phyloP scores from a whole-genome alignment of 2,329 filamentous ascomycete genomes.

The Catunica adiposa region DNA sequence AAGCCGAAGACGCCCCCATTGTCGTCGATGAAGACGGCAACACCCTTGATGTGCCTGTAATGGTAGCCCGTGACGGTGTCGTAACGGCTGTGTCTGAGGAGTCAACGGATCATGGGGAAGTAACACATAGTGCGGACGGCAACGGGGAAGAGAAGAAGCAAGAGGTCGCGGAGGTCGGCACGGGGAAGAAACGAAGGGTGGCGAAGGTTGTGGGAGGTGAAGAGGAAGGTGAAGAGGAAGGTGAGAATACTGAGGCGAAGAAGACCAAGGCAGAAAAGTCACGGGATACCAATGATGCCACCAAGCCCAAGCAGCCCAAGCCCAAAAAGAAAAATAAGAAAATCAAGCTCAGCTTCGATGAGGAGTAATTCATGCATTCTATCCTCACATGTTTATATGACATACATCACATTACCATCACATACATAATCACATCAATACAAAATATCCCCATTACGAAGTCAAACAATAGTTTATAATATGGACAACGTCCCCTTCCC shows the following conservation, averaged over 20 bases:
- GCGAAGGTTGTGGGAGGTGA: conserved; percentile 31
- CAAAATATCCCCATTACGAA: not conserved
- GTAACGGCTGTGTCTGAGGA: conserved; percentile 16
- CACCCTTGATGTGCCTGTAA: conserved; percentile 34
- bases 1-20: conserved; percentile 61
- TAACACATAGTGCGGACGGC: conserved; percentile 17
- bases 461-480: conserved; percentile 9
- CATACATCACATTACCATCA: not conserved
- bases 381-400: not conserved
- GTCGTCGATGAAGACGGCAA: conserved; percentile 60
- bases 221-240: conserved; percentile 19
- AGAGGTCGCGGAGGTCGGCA: conserved; percentile 27
- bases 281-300: conserved; percentile 10
- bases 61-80: conserved; percentile 27
- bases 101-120: not conserved
- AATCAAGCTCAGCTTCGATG: conserved; percentile 51
- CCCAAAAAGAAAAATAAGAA: conserved; percentile 42
- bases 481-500: not conserved
- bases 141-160: conserved; percentile 17
- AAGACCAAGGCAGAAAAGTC: conserved; percentile 16
- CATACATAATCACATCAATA: not conserved
- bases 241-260: conserved; percentile 17
- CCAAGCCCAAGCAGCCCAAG: conserved; percentile 5
- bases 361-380: conserved; percentile 30
- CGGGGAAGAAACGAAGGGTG: conserved; percentile 37